These are phyloP conservation scores for Nannochloris sp. DNA, from an alignment of 139 green algal species.

Conservation along the genomic window DNA sequence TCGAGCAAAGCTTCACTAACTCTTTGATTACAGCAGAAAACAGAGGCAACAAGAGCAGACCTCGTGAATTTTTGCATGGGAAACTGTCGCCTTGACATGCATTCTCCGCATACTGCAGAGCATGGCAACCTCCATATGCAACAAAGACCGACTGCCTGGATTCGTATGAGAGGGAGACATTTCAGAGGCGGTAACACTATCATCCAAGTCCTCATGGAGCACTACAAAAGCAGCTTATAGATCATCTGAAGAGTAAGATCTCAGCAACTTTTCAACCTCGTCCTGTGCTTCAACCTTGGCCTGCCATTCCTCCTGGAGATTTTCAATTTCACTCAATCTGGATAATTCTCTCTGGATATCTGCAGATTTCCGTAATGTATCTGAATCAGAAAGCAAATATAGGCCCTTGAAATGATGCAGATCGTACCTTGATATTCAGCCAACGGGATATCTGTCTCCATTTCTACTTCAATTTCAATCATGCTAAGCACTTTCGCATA, in stretches of 20 bases:
- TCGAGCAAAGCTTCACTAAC: too few relatives aligned
- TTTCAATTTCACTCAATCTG: constrained; percentile 67
- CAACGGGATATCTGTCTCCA: constrained; percentile 58
- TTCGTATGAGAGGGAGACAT: not conserved
- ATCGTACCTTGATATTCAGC: constrained; percentile 30
- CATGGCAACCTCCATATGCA: too few relatives aligned
- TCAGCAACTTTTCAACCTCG: constrained; percentile 48
- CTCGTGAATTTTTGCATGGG: too few relatives aligned
- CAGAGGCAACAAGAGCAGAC: too few relatives aligned
- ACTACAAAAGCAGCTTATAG: not conserved
- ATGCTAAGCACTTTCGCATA: constrained; percentile 70
- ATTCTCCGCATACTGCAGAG: too few relatives aligned
- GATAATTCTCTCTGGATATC: constrained; percentile 68
- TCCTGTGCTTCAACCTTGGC: constrained; percentile 68
- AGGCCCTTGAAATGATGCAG: not conserved
- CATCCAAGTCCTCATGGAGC: not conserved
- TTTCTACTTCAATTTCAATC: constrained; percentile 89
- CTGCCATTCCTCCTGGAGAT: constrained; percentile 61
- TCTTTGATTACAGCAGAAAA: too few relatives aligned
- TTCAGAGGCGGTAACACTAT: not conserved
- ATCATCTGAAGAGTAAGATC: not conserved
- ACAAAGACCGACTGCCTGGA: too few relatives aligned
- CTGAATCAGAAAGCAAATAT: not conserved
- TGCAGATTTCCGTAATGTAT: constrained; percentile 11
- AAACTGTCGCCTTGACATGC: too few relatives aligned